Conservation (phyloP, 2,329 filamentous ascomycete genomes). For the Nothopassalora personata region DNA sequence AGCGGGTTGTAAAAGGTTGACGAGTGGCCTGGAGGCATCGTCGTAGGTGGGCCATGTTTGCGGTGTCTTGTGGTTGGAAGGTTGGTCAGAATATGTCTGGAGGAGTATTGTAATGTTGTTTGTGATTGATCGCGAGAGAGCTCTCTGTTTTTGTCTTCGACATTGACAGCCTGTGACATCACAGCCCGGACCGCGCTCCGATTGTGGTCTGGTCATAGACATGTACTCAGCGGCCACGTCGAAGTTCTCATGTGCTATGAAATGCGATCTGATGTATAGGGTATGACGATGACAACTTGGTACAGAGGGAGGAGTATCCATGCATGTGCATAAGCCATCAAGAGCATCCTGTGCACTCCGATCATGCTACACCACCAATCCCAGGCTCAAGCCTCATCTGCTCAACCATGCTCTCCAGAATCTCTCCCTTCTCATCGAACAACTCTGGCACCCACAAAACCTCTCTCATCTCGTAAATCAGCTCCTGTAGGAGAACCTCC, state of each 20-base stretch:
- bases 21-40: constrained; percentile 5
- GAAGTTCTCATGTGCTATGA: too few species aligned
- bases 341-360: not conserved
- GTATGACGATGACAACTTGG: too few species aligned
- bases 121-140: not conserved
- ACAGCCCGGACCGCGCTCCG: not conserved
- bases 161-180: not conserved
- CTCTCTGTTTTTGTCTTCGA: not conserved
- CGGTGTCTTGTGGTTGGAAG: not conserved
- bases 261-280: too few species aligned
- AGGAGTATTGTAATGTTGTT: not conserved
- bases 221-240: too few species aligned
- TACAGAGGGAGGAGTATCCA: too few species aligned
- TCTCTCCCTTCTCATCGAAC: not conserved
- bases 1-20: constrained; percentile 2
- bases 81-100: not conserved
- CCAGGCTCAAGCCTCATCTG: not conserved
- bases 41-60: constrained; percentile 1
- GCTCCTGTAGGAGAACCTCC: not conserved
- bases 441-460: not conserved
- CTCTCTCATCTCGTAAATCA: not conserved
- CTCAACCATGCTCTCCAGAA: not conserved
- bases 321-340: too few species aligned
- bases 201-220: not conserved
- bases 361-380: not conserved